phyloP scores from a whole-genome alignment of 2,329 filamentous ascomycete species.

The Pestalotiopsis sp. region DNA sequence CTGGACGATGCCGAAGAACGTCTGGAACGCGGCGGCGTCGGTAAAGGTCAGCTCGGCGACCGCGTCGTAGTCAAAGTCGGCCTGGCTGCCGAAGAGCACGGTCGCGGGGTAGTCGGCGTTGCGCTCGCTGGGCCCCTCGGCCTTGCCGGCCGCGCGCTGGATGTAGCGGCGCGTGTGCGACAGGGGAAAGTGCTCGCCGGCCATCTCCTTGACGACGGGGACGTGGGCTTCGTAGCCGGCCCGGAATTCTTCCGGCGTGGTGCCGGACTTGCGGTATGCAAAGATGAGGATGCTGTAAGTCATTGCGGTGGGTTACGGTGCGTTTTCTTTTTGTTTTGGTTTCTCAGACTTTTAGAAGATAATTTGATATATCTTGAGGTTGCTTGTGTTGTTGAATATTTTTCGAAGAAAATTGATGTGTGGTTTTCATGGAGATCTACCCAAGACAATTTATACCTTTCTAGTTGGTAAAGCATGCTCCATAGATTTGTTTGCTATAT shows the following conservation, averaged over 20 bases:
- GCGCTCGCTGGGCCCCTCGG: constrained; percentile 15
- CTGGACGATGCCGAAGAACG: constrained; percentile 19
- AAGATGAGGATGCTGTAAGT: constrained; percentile 19
- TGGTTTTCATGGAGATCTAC: no score
- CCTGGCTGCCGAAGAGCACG: constrained; percentile 22
- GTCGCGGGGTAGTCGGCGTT: constrained; percentile 20
- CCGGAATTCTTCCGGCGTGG: constrained; percentile 24
- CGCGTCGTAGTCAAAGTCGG: constrained; percentile 26
- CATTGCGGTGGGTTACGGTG: not conserved
- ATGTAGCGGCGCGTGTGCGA: constrained; percentile 26
- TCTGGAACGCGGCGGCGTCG: constrained; percentile 24
- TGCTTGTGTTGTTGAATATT: no score
- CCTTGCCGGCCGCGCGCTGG: constrained; percentile 17
- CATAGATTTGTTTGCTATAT: no score
- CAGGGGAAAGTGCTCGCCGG: constrained; percentile 21
- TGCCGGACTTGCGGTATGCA: constrained; percentile 21
- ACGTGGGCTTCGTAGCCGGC: constrained; percentile 23
- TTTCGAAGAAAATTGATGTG: no score
- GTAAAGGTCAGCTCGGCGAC: constrained; percentile 21
- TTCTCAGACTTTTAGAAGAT: no score
- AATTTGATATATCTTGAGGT: no score
- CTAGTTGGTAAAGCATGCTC: no score
- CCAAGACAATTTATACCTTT: no score
- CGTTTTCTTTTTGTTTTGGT: no score
- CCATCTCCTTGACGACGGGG: constrained; percentile 19